Percentiles rank a stretch among this genome's conserved stretches.
These are phyloP conservation scores for Haberlea rhodopensis DNA, from an alignment of 257 asterid genomes.

Conservation along the genomic window DNA sequence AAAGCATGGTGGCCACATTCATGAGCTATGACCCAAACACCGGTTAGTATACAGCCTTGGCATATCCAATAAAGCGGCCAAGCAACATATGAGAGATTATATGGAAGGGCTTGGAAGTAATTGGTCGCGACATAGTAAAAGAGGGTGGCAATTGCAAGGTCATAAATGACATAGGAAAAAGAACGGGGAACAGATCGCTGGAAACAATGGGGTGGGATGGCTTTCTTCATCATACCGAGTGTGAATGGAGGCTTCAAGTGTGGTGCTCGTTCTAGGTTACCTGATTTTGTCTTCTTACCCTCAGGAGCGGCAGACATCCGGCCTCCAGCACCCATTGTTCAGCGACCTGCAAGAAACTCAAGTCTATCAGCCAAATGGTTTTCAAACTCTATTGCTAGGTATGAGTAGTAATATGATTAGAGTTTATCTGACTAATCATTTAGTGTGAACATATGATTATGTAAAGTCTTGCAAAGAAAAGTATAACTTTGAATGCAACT, in stretches of 20 bases:
- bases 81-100: conserved; percentile 35
- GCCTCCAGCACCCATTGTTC: conserved; percentile 51
- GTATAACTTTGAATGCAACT: not conserved
- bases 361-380: not conserved
- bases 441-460: not conserved
- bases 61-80: conserved; percentile 50
- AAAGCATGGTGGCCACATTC: conserved; percentile 3
- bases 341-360: conserved; percentile 22
- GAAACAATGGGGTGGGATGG: conserved; percentile 53
- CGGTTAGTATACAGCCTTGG: conserved; percentile 52
- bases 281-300: conserved; percentile 32
- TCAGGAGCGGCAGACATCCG: conserved; percentile 34
- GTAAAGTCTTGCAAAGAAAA: not conserved
- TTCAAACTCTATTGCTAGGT: too few relatives aligned
- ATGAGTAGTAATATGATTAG: too few relatives aligned
- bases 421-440: not conserved
- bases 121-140: conserved; percentile 39
- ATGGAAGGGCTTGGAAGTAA: conserved; percentile 39
- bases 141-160: conserved; percentile 35
- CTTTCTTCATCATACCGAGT: conserved; percentile 45
- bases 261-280: conserved; percentile 34
- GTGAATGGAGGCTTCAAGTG: too few relatives aligned
- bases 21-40: conserved; percentile 49
- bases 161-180: conserved; percentile 45
- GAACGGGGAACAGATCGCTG: conserved; percentile 40